Evolutionary conservation across 257 asterid species (phyloP).

Genomic region (Plectranthus barbatus): DNA sequence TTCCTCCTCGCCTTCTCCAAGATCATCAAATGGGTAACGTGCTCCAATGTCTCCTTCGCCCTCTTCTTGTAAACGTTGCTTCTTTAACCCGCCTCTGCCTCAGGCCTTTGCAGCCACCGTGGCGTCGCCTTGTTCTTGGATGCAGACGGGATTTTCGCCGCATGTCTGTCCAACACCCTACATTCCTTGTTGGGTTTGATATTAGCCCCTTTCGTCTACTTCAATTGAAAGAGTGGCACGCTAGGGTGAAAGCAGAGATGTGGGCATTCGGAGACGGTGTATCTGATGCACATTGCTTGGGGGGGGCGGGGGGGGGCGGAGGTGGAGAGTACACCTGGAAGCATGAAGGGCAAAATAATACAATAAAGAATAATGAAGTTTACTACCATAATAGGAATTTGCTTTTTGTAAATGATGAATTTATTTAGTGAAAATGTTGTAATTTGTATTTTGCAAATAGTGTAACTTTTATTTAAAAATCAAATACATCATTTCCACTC

Average conservation of each 20-base stretch:
- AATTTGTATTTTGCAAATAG: no score
- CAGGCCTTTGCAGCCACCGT: conserved; percentile 38
- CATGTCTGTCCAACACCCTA: conserved; percentile 53
- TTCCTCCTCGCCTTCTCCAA: conserved; percentile 52
- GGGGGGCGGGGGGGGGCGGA: conserved; percentile 32
- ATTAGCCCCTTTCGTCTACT: conserved; percentile 20
- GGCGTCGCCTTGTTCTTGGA: conserved; percentile 59
- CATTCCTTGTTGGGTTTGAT: conserved; percentile 9
- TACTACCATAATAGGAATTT: no score
- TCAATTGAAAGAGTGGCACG: conserved; percentile 33
- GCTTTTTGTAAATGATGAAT: no score
- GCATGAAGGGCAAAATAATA: conserved; percentile 91
- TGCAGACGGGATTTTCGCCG: conserved; percentile 51
- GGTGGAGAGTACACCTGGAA: conserved; percentile 59
- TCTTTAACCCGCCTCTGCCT: conserved; percentile 76
- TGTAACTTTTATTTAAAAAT: no score
- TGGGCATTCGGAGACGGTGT: conserved; percentile 44
- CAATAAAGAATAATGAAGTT: no score
- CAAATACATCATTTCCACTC: no score
- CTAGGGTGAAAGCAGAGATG: conserved; percentile 52
- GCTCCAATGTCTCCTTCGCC: conserved; percentile 70
- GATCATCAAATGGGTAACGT: conserved; percentile 36
- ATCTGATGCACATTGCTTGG: conserved; percentile 51
- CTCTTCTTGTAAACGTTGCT: conserved; percentile 66
- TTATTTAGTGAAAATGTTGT: no score